Base-by-base conservation (phyloP, 208 protist species). In the Naegleria lovaniensis region DNA sequence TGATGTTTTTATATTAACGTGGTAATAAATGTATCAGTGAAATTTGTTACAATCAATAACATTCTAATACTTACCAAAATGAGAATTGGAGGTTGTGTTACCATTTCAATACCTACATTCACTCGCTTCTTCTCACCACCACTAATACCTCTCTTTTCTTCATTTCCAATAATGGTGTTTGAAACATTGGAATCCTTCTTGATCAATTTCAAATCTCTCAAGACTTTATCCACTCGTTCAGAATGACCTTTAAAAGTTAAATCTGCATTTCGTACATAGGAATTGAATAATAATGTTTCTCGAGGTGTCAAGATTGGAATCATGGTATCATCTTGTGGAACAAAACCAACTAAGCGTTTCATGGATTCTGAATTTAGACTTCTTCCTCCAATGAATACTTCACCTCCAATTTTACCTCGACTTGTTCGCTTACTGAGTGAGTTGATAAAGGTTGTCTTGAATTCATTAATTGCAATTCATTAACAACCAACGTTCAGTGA, bases 71-170 rank as follows among this genome's bases (percentile, higher is more conserved):
- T 48, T 48, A 48, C 43, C 33, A 98, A 94, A 33, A 98, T 91
- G 83, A 98, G 48, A n/a, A 97, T 91, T 83, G 95, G 94, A 19
- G 96, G 96, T 85, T 97, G 94, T 52, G 94, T 94, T 79, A 98
- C 95, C 48, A 97, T 94, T 94, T 97, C 97, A 41, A 97, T 93
- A 67, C 95, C 96, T 88, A 97, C 96, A 93, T 94, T 97, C 90
- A 93, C 94, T 87, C 97, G 95, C 93, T 97, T 97, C 48, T 95
- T 95, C 92, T 97, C 96, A 43, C 96, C 96, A 83, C 96, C 96
- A 19, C 95, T 97, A 88, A 97, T 94, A 85, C 86, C 91, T 85
- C 89, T 84, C 5, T 13, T 59, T 40, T 51, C 52, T 55, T 84
- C 83, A 39, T 89, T 43, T 39, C 91, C 91, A 59, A 92, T 87